These are phyloP conservation scores for Saccharum hybrid DNA, from an alignment of 202 grass and related monocot genomes.

Conservation along the genomic window DNA sequence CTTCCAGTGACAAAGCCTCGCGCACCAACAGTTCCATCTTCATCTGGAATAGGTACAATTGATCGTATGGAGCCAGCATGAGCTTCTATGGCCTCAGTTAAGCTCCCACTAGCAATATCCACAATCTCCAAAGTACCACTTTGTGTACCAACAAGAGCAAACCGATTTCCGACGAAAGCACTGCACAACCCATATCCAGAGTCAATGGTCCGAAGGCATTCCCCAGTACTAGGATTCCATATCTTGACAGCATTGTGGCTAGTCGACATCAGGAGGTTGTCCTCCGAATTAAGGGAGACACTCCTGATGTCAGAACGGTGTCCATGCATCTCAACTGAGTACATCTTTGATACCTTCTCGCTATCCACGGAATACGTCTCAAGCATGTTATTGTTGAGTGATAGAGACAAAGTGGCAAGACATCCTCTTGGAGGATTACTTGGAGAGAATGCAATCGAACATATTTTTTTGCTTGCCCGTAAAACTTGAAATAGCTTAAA, in stretches of 20 bases:
- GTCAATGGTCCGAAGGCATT: slow-evolving; percentile 90
- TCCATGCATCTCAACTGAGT: slow-evolving; percentile 87
- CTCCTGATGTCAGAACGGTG: slow-evolving; percentile 89
- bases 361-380: slow-evolving; percentile 79
- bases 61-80: slow-evolving; percentile 83
- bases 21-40: slow-evolving; percentile 61
- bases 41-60: slow-evolving; percentile 77
- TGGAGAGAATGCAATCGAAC: slow-evolving; percentile 80
- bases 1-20: slow-evolving; percentile 86
- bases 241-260: slow-evolving; percentile 95
- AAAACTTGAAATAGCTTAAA: slow-evolving; percentile 86
- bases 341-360: slow-evolving; percentile 72
- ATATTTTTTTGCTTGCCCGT: slow-evolving; percentile 85
- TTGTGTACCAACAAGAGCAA: slow-evolving; percentile 90
- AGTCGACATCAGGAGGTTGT: slow-evolving; percentile 86
- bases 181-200: slow-evolving; percentile 94
- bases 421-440: slow-evolving; percentile 62
- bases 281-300: slow-evolving; percentile 80
- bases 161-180: slow-evolving; percentile 87
- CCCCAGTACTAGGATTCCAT: slow-evolving; percentile 91
- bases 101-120: slow-evolving; percentile 90
- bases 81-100: slow-evolving; percentile 81
- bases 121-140: slow-evolving; percentile 88
- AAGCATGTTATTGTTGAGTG: slow-evolving; percentile 89
- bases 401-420: slow-evolving; percentile 77